Evolutionary conservation across 2,329 filamentous ascomycete species (phyloP), one percentile per base, ranked within the genome.

Genomic region (Torrubiella hemipterigena): DNA sequence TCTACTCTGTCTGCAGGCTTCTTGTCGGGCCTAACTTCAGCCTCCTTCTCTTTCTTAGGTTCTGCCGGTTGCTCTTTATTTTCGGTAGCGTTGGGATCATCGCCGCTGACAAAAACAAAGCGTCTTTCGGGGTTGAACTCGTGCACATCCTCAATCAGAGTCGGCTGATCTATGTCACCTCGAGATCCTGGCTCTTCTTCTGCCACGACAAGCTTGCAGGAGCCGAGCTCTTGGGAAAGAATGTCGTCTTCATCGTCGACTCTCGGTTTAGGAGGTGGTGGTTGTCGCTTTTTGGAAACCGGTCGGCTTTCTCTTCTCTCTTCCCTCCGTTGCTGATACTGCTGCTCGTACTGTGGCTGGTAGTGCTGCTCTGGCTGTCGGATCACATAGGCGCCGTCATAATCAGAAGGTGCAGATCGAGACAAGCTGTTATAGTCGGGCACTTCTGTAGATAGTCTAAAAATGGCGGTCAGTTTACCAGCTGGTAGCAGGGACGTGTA

Each of bases 231-330:
- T 48, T 65, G 73, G 6, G 67, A 68, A 22, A 83, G 52, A 7
- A 79, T 71, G 11, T 60, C 64, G 12, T 49, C 57, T 50, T 84
- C 81, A 47, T 86, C 80, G 49, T 87, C 81, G 29, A 79, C 77
- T 21, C 54, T 74, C 4, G 80, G 77, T 13, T 63, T 61, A 2
- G 78, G 79, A 6, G 78, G 75, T 47, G 61, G 65, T 37, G 50
- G 45, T 33, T 39, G 52, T 26, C 46, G 36, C n/a, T n/a, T n/a
- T n/a, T n/a, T n/a, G n/a, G n/a, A n/a, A n/a, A n/a, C n/a, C n/a
- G n/a, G n/a, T n/a, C n/a, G 20, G 20, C 20, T 22, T 22, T 22
- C 20, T 22, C n/a, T n/a, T n/a, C n/a, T n/a, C n/a, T n/a, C n/a
- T n/a, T n/a, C n/a, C n/a, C n/a, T n/a, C n/a, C n/a, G 13, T 16